These are phyloP conservation scores for Fulvia fulva DNA, from an alignment of 2,329 filamentous ascomycete species.

Conservation along the genomic window DNA sequence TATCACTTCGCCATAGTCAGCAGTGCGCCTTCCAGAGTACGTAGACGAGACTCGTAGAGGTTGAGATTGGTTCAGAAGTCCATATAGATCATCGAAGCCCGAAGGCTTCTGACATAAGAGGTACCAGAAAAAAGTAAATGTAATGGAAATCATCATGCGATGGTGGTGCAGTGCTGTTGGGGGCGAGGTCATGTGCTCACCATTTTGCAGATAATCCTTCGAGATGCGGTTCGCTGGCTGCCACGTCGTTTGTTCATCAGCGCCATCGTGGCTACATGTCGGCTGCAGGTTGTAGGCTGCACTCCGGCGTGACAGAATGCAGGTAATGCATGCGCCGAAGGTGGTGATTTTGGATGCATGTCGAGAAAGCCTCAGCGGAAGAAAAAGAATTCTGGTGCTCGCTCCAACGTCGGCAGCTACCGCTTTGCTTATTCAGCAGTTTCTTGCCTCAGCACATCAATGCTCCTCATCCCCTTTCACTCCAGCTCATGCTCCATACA, in stretches of 20 bases:
- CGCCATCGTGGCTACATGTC: neutral
- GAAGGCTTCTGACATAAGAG: slow-evolving; percentile 79
- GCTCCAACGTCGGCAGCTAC: neutral
- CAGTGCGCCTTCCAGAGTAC: neutral
- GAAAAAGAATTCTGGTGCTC: neutral
- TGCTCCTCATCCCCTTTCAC: neutral
- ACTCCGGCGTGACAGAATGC: neutral
- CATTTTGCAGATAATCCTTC: neutral
- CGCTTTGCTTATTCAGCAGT: neutral
- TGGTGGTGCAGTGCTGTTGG: neutral
- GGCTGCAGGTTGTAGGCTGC: neutral
- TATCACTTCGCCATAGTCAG: neutral
- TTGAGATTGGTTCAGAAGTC: slow-evolving; percentile 65
- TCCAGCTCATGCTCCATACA: neutral
- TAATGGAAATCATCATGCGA: slow-evolving; percentile 26
- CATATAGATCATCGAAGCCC: slow-evolving; percentile 72
- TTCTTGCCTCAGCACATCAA: neutral
- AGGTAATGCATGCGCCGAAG: neutral
- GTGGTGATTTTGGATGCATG: neutral
- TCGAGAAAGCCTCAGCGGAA: neutral
- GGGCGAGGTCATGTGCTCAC: neutral
- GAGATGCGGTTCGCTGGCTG: neutral
- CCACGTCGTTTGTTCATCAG: neutral
- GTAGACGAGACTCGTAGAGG: neutral
- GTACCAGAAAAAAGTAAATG: slow-evolving; percentile 79